Conservation (phyloP, 2,329 filamentous ascomycete genomes). For the Calonectria montana region DNA sequence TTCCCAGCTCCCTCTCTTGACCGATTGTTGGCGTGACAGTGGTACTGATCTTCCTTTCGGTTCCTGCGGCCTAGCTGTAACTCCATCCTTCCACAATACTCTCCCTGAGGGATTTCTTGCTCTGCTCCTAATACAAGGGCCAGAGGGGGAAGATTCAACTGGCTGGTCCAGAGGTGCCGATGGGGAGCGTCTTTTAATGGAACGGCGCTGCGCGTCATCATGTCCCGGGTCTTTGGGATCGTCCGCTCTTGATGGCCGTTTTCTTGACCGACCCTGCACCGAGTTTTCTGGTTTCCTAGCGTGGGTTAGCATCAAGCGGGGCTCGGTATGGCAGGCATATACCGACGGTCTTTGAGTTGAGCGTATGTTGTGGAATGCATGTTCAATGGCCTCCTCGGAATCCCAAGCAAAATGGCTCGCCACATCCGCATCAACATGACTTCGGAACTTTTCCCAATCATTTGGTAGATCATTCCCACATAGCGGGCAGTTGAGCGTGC, state of each 20-base stretch:
- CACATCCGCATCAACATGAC: neutral
- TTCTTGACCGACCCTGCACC: neutral
- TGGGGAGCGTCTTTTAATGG: neutral
- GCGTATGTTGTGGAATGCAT: neutral
- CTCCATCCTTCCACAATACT: slow-evolving; percentile 43
- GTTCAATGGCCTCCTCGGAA: neutral
- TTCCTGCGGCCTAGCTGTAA: slow-evolving; percentile 14
- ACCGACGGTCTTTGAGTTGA: neutral
- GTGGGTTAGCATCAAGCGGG: neutral
- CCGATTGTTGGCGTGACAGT: neutral
- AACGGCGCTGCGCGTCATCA: neutral
- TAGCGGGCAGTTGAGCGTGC: neutral
- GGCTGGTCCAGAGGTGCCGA: slow-evolving; percentile 2
- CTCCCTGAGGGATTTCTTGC: slow-evolving; percentile 26
- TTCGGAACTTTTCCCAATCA: neutral
- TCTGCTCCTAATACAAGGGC: neutral
- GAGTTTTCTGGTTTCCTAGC: neutral
- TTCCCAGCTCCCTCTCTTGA: neutral
- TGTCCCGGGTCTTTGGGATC: neutral
- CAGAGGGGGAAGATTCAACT: neutral
- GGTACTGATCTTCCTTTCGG: neutral
- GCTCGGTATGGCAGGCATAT: neutral
- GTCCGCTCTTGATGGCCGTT: neutral
- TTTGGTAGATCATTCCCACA: neutral
- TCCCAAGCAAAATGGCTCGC: neutral